phyloP scores from a whole-genome alignment of 495 filamentous ascomycete species.

The Chlorociboria aeruginascens region DNA sequence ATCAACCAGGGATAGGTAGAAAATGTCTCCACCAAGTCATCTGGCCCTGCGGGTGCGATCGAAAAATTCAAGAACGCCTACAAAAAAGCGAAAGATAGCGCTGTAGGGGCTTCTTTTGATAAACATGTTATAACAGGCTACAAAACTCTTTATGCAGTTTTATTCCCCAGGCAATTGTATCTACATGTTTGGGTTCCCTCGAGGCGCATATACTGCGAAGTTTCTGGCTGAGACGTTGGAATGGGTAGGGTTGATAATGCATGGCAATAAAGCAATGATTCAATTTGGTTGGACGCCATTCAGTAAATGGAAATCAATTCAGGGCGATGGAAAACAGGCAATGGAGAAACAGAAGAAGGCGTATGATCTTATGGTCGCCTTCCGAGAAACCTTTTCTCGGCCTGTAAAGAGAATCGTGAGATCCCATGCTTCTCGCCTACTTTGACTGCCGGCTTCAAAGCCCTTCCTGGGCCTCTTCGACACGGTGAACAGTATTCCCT shows the following conservation, averaged over 20 bases:
- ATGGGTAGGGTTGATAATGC: constrained; percentile 64
- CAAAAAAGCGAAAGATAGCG: constrained; percentile 73
- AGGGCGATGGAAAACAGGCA: constrained; percentile 41
- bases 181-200: constrained; percentile 73
- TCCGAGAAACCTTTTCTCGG: constrained; percentile 58
- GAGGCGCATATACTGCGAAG: constrained; percentile 77
- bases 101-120: constrained; percentile 72
- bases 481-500: constrained; percentile 55
- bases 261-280: constrained; percentile 82
- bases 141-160: constrained; percentile 80
- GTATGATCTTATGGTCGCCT: constrained; percentile 39
- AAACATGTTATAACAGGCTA: constrained; percentile 79
- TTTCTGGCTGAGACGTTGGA: constrained; percentile 84
- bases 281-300: constrained; percentile 85
- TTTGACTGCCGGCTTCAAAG: background rate
- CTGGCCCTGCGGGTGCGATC: background rate
- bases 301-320: constrained; percentile 67
- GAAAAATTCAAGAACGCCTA: constrained; percentile 43
- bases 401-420: constrained; percentile 44
- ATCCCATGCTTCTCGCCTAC: background rate
- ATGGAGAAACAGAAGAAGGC: constrained; percentile 12
- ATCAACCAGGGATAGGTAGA: constrained; percentile 35
- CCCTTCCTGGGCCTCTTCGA: constrained; percentile 33
- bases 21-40: constrained; percentile 17
- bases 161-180: constrained; percentile 73